phyloP scores from a whole-genome alignment of 139 green algal genomes.

The Chlorella sp. region DNA sequence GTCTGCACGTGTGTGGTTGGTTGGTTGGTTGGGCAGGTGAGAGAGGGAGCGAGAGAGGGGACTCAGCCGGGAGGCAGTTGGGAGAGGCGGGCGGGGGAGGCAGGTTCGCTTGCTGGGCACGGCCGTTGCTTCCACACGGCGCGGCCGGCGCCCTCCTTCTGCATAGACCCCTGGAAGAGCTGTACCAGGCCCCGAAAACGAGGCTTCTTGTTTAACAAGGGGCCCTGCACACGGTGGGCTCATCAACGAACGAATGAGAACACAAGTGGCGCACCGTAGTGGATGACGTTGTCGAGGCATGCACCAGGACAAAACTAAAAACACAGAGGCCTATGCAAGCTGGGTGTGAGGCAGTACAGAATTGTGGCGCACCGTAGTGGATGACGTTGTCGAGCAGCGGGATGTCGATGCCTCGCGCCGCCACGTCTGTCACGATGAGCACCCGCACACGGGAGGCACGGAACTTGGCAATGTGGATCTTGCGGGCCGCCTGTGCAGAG shows the following conservation, averaged over 20 bases:
- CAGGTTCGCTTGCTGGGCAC: not conserved
- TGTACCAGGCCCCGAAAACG: too few species aligned
- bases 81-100: not conserved
- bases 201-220: too few species aligned
- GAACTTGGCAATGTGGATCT: conserved; percentile 96
- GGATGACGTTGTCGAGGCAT: too few species aligned
- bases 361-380: conserved; percentile 74
- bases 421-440: conserved; percentile 97
- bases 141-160: too few species aligned
- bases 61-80: not conserved
- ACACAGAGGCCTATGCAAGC: too few species aligned
- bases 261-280: conserved; percentile 1
- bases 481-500: conserved; percentile 84
- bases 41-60: not conserved
- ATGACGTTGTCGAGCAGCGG: conserved; percentile 98
- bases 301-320: too few species aligned
- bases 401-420: conserved; percentile 98
- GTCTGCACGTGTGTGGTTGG: too few species aligned
- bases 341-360: too few species aligned
- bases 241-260: too few species aligned
- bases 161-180: too few species aligned
- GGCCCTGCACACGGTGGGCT: too few species aligned
- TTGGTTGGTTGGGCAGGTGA: not conserved
- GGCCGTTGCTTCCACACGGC: not conserved
- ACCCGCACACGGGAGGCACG: conserved; percentile 61